A percentile compares a stretch with the other conserved stretches of the same genome.
These are phyloP conservation scores for Sanghuangporus baumii DNA, from an alignment of 1,284 basidiomycete species.

Conservation along the genomic window DNA sequence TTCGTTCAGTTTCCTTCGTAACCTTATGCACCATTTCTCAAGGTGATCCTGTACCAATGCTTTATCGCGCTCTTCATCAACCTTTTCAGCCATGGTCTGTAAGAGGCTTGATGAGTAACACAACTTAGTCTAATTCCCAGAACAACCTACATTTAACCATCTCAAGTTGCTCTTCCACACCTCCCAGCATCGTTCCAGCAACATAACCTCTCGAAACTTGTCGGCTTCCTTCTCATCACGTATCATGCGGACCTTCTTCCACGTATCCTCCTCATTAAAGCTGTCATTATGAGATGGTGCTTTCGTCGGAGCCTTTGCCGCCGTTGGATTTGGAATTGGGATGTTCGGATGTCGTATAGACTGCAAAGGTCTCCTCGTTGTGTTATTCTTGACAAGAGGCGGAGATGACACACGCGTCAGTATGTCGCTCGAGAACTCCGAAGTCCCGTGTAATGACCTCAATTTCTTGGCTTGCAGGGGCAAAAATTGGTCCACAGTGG, in stretches of 20 bases:
- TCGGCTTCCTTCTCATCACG: conserved; percentile 69
- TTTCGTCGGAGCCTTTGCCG: not conserved
- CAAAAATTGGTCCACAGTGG: conserved; percentile 14
- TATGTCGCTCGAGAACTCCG: conserved; percentile 3
- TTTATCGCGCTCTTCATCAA: conserved; percentile 22
- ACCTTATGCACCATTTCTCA: conserved; percentile 14
- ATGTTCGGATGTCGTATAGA: not conserved
- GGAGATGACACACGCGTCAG: conserved; percentile 1
- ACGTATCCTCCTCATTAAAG: conserved; percentile 58
- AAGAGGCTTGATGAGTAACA: not conserved
- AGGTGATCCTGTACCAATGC: conserved; percentile 18
- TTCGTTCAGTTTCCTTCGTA: not conserved
- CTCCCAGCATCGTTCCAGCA: conserved; percentile 63
- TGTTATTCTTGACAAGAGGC: not conserved
- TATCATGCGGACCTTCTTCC: conserved; percentile 66
- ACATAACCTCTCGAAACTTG: conserved; percentile 51
- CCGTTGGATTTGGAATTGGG: not conserved
- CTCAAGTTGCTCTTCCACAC: conserved; percentile 62
- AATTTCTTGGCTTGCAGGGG: conserved; percentile 12
- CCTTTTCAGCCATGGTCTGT: conserved; percentile 19
- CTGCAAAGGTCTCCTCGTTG: not conserved
- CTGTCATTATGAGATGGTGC: not conserved
- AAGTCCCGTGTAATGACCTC: not conserved
- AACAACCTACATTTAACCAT: conserved; percentile 60
- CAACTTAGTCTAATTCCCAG: not conserved